A percentile compares a stretch with the other conserved stretches of the same genome.
These are phyloP conservation scores for Dalbergia cochinchinensis DNA, from an alignment of 306 rosid genomes.

Conservation along the genomic window DNA sequence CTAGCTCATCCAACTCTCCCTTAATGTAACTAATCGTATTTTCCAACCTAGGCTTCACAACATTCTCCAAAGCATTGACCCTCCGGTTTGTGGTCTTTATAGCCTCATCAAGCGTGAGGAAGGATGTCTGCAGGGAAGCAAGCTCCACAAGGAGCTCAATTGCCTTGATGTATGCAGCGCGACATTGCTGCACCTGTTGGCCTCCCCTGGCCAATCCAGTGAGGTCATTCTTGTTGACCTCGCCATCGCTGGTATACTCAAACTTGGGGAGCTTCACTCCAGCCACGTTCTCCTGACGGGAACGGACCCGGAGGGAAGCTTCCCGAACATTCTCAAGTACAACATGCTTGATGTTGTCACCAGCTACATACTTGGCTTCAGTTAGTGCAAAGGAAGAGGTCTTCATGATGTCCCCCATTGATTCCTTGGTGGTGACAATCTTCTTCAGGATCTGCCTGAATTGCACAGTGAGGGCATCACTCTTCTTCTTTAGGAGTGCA, in stretches of 20 bases:
- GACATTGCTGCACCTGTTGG: conserved; percentile 92
- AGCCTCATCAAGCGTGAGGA: conserved; percentile 90
- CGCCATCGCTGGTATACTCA: conserved; percentile 72
- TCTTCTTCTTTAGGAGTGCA: conserved; percentile 96
- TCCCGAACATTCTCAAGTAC: conserved; percentile 87
- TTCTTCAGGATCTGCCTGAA: conserved; percentile 87
- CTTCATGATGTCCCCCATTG: conserved; percentile 96
- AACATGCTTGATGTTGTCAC: conserved; percentile 85
- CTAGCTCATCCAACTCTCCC: conserved; percentile 94
- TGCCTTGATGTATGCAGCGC: conserved; percentile 83
- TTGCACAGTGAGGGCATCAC: conserved; percentile 93
- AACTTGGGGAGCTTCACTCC: conserved; percentile 96
- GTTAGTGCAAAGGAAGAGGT: conserved; percentile 85
- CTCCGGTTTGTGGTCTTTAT: conserved; percentile 95
- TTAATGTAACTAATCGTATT: conserved; percentile 86
- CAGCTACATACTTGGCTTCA: conserved; percentile 94
- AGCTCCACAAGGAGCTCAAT: conserved; percentile 97
- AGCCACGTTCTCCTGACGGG: conserved; percentile 85
- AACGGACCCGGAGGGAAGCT: conserved; percentile 85
- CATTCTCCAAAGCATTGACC: conserved; percentile 92
- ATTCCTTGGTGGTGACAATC: conserved; percentile 90
- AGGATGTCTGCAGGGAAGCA: conserved; percentile 95
- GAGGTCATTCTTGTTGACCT: conserved; percentile 79
- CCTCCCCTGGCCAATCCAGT: conserved; percentile 97
- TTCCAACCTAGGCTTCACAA: conserved; percentile 89